Percentiles rank a stretch among this genome's conserved stretches.
Evolutionary conservation across 805 yeast genomes (phyloP).

Genomic region (Yarrowia divulgata): DNA sequence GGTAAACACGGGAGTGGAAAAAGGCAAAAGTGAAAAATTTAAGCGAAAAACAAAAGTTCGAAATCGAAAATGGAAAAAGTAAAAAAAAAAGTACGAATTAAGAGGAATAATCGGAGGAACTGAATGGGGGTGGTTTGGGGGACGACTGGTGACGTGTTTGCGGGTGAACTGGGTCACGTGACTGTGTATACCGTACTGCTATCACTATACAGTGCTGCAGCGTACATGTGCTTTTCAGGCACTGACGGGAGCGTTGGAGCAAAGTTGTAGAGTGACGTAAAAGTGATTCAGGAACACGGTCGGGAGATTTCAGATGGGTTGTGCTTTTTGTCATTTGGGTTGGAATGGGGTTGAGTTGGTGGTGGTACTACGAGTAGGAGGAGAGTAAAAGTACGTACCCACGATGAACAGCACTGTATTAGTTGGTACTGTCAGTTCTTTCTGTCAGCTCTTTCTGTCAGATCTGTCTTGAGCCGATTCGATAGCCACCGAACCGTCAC

Average conservation of each 20-base stretch:
- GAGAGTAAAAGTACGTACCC: too few relatives aligned
- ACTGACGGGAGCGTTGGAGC: neutral
- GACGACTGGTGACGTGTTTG: neutral
- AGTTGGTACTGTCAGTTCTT: too few relatives aligned
- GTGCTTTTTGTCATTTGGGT: too few relatives aligned
- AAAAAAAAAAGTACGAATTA: neutral
- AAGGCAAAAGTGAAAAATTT: neutral
- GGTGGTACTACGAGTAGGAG: too few relatives aligned
- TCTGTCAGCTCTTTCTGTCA: too few relatives aligned
- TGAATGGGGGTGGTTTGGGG: neutral
- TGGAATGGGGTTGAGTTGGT: too few relatives aligned
- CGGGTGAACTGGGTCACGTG: neutral
- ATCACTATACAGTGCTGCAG: neutral
- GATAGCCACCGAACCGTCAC: neutral
- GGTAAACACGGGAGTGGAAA: slow-evolving; percentile 12
- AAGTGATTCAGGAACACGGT: too few relatives aligned
- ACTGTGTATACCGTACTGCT: neutral
- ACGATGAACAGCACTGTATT: too few relatives aligned
- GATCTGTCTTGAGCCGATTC: too few relatives aligned
- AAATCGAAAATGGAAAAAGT: neutral
- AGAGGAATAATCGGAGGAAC: neutral
- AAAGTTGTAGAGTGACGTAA: too few relatives aligned
- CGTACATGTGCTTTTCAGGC: slow-evolving; percentile 4
- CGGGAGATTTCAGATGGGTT: too few relatives aligned
- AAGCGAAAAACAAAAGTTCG: neutral